Conservation (phyloP, 371 early-diverging fungal species). For the Lichtheimia ornata region DNA sequence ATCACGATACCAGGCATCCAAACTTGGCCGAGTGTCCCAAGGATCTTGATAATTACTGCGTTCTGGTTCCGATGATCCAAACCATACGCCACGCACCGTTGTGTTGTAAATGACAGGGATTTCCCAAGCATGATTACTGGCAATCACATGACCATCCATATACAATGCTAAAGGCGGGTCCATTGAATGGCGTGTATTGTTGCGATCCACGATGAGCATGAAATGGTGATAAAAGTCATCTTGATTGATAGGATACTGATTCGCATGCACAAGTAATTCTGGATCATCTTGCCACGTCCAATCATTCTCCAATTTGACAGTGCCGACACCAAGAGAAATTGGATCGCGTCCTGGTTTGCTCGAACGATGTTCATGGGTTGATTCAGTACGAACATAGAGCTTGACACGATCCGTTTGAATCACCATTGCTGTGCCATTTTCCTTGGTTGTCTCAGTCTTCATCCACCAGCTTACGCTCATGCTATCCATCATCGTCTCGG, state of each 20-base stretch:
- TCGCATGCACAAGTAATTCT: conserved; percentile 20
- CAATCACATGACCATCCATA: conserved; percentile 42
- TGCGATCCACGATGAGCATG: conserved; percentile 26
- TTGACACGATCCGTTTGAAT: conserved; percentile 43
- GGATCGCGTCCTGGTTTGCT: not conserved
- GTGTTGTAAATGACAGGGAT: conserved; percentile 19
- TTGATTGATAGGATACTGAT: conserved; percentile 29
- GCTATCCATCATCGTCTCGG: conserved; percentile 18
- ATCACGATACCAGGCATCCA: conserved; percentile 36
- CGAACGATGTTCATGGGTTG: conserved; percentile 3
- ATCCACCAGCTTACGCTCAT: conserved; percentile 53
- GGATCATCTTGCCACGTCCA: conserved; percentile 24
- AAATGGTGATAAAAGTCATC: conserved; percentile 41
- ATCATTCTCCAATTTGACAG: conserved; percentile 22
- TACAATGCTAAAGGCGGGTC: conserved; percentile 32
- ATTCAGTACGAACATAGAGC: conserved; percentile 33
- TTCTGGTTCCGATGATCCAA: conserved; percentile 49
- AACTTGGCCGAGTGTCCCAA: conserved; percentile 39
- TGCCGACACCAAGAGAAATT: conserved; percentile 27
- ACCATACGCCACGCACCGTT: conserved; percentile 44
- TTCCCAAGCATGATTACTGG: conserved; percentile 30
- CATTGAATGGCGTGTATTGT: conserved; percentile 1
- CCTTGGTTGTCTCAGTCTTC: conserved; percentile 27
- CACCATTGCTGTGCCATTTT: conserved; percentile 35
- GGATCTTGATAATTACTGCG: conserved; percentile 40